Base-by-base conservation (phyloP, 805 yeast genomes). In the Barnettozyma salicaria region DNA sequence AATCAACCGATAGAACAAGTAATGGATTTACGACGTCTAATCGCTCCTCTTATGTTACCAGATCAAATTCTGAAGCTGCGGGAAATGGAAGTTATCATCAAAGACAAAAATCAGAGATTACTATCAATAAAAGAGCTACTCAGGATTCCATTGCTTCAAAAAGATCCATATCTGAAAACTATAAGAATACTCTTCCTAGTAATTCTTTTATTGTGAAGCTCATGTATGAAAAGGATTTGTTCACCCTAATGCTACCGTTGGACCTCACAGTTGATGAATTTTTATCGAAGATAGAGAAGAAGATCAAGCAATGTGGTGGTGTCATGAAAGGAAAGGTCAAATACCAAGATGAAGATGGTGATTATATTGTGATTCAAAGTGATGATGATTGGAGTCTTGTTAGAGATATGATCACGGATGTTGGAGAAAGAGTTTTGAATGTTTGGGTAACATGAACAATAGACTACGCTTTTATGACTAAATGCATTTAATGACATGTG, bases 311-410 rank as follows among this genome's bases (percentile, higher is more conserved):
- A 35, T 67, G 76, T 37, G 82, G 80, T 18, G 68, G 59, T 11
- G 46, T 64, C 32, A 60, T 64, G 39, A 66, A 61, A 17, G 61
- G 73, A 27, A 72, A 81, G 50, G 68, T 92, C 43, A 80, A 79
- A 58, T 90, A 87, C 56, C 78, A 77, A 55, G 98, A 92, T 59
- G 98, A 92, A 60, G 98, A 92, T 56, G 96, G 95, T 13, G 98
- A 92, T 57, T 81, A 75, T 56, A 94, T 92, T 29, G 78, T 83
- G 32, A 76, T 90, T 60, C 83, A 79, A 47, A 76, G 87, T 22
- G 82, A 81, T 44, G 97, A 90, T 36, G 97, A 90, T 56, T 83
- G 96, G 85, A 62, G 59, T 20, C 76, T 89, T 56, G 97, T 95
- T 2, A 71, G 80, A 39, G 96, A 86, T 45, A 71, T 74, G 76